Evolutionary conservation across 306 rosid genomes (phyloP), one percentile per base, ranked within the genome.

Genomic region (Fagus sylvatica): DNA sequence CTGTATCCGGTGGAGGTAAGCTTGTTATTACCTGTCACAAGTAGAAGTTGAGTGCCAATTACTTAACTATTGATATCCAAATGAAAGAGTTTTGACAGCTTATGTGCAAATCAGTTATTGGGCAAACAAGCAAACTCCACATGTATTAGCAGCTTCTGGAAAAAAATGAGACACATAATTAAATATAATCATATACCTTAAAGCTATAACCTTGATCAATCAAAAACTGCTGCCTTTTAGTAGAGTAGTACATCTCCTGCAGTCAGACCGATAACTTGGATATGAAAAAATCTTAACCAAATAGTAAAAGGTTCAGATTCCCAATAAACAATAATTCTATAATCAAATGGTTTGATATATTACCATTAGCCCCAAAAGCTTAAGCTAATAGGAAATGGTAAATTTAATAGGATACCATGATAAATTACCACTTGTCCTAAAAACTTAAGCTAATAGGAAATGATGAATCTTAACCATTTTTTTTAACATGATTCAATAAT

Each of bases 171-270:
- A 62, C 28, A 34, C 69, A 33, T 53, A 77, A 56, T 7, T 59
- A 54, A 57, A 42, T 46, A 53, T 39, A 51, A 71, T 55, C 48
- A 22, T 71, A 39, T 89, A 92, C 98, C 97, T 95, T 95, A 82
- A 95, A 95, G 85, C 98, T 95, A 83, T 95, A 95, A 86, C 98
- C 98, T 86, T 95, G 98, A 84, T 95, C 98, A 43, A 95, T 92
- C 88, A 95, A 87, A 89, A 95, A 95, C 83, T 92, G 98, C 79
- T 95, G 97, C 81, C 98, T 89, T 84, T 95, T 95, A 75, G 92
- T 95, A 57, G 98, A 95, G 83, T 95, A 95, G 81, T 95, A 95
- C 98, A 94, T 95, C 85, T 95, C 98, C 97, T 94, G 92, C 73
- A 86, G 53, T 78, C 71, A 76, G 76, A 84, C 39, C 16, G 33